Evolutionary conservation across 2,329 filamentous ascomycete species (phyloP).

Genomic region (Ceratocystis eucalypticola): DNA sequence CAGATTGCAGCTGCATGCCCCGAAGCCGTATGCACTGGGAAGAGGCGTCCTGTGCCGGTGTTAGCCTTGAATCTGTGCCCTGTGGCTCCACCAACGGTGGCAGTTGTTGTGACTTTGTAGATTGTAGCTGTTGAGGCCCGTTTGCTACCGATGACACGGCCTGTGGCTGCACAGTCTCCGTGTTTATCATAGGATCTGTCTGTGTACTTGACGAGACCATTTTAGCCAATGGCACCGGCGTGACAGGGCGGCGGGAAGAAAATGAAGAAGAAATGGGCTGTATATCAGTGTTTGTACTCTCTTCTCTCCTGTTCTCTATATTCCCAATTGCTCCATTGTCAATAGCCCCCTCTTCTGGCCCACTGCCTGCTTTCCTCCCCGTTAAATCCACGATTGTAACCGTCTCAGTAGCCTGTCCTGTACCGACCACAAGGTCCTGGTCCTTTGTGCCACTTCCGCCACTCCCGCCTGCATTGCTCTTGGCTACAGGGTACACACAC

Average conservation of each 20-base stretch:
- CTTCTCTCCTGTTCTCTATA: background rate
- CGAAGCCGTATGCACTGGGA: too few relatives aligned
- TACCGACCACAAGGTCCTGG: background rate
- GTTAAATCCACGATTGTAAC: background rate
- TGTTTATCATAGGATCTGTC: background rate
- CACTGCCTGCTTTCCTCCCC: background rate
- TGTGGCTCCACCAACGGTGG: background rate
- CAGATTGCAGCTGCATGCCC: background rate
- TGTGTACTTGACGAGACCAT: conserved; percentile 7
- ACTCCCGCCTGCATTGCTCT: background rate
- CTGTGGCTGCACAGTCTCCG: background rate
- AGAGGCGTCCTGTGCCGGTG: too few relatives aligned
- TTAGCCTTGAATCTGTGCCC: too few relatives aligned
- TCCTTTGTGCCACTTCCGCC: background rate
- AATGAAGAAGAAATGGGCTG: background rate
- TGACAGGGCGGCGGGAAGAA: background rate
- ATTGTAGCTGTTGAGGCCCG: background rate
- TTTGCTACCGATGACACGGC: background rate
- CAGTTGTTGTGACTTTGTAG: background rate
- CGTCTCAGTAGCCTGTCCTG: background rate
- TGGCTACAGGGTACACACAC: conserved; percentile 15
- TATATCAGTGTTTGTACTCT: background rate
- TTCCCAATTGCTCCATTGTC: background rate
- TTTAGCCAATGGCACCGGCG: background rate
- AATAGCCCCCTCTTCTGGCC: background rate